These are phyloP conservation scores for Citrullus colocynthis DNA, from an alignment of 306 rosid genomes.

Conservation along the genomic window DNA sequence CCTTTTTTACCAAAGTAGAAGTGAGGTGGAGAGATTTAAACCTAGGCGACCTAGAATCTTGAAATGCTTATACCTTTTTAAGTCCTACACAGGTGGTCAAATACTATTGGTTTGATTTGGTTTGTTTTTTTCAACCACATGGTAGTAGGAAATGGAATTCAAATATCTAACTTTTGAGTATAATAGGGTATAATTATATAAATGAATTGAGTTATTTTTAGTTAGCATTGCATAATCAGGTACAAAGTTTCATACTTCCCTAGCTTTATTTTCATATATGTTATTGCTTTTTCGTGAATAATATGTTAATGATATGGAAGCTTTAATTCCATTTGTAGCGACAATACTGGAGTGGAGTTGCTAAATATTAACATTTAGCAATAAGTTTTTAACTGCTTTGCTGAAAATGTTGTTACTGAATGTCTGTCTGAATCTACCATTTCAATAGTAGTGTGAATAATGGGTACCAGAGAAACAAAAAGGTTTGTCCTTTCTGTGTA, in stretches of 20 bases:
- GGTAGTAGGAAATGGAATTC: background rate
- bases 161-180: background rate
- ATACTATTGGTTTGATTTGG: background rate
- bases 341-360: background rate
- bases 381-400: background rate
- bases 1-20: background rate
- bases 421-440: background rate
- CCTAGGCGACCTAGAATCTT: background rate
- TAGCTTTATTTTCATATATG: background rate
- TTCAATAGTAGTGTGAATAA: background rate
- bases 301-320: background rate
- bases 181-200: background rate
- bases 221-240: background rate
- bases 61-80: background rate
- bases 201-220: background rate
- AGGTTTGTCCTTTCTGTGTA: background rate
- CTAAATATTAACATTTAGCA: background rate
- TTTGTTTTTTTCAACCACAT: background rate
- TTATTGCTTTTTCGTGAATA: too few species aligned
- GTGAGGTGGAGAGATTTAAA: background rate
- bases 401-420: background rate
- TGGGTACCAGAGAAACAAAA: background rate
- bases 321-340: background rate
- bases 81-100: background rate
- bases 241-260: background rate